A percentile compares a stretch with the other conserved stretches of the same genome.
Evolutionary conservation across 306 rosid species (phyloP).

Genomic region (Lotus japonicus): DNA sequence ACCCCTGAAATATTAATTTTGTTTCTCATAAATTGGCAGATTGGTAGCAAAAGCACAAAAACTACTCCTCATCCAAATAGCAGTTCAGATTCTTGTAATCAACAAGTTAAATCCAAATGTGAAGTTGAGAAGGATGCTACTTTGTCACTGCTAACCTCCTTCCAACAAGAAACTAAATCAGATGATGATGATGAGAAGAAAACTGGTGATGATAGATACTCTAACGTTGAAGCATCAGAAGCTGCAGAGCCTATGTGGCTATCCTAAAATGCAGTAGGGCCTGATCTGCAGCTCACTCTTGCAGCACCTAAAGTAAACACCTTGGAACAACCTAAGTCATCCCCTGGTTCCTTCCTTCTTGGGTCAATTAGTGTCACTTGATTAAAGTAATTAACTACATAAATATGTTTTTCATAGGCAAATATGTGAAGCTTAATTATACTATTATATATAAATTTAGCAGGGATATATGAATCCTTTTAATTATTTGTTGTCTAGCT

Average conservation of each 20-base stretch:
- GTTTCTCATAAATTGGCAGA: not conserved
- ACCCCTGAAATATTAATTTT: not conserved
- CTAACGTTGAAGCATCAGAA: slow-evolving; percentile 1
- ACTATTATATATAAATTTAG: not conserved
- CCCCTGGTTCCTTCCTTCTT: slow-evolving; percentile 11
- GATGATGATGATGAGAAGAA: slow-evolving; percentile 19
- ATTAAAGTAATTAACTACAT: not conserved
- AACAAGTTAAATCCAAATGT: slow-evolving; percentile 8
- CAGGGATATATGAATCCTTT: not conserved
- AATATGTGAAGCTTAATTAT: not conserved
- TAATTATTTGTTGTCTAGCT: slow-evolving; percentile 1
- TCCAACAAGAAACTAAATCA: slow-evolving; percentile 19
- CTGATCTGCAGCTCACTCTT: slow-evolving; percentile 70
- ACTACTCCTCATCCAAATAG: not conserved
- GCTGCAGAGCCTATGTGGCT: slow-evolving; percentile 28
- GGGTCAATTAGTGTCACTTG: slow-evolving; percentile 34
- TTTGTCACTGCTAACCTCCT: slow-evolving; percentile 22
- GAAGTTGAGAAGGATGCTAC: slow-evolving; percentile 23
- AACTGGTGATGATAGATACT: not conserved
- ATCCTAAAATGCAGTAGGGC: slow-evolving; percentile 25
- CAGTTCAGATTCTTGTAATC: not conserved
- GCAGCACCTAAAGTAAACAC: slow-evolving; percentile 36
- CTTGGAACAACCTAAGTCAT: slow-evolving; percentile 36
- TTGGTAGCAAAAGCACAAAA: slow-evolving; percentile 9
- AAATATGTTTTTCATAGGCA: no score